Evolutionary conservation across 306 rosid genomes (phyloP).

Genomic region (Senna siamea): DNA sequence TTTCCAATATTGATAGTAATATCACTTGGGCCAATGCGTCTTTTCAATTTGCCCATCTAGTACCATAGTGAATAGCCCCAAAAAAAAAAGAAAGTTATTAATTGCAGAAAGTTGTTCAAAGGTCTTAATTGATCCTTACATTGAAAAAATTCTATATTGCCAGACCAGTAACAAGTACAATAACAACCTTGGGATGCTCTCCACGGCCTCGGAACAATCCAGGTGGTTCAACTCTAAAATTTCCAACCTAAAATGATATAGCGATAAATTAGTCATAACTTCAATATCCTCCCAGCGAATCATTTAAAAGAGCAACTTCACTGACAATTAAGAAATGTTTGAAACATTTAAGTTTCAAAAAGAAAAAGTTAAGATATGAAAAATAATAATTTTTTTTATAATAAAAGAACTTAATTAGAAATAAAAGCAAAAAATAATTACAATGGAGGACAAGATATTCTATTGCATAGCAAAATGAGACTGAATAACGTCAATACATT

Average conservation of each 20-base stretch:
- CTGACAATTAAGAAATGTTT: neutral
- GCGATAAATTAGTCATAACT: constrained; percentile 23
- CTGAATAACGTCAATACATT: too few relatives aligned
- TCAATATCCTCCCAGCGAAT: constrained; percentile 6
- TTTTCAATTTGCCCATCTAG: constrained; percentile 92
- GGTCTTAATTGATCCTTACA: constrained; percentile 32
- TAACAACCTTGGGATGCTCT: constrained; percentile 95
- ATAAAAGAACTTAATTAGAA: neutral
- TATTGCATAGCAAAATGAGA: neutral
- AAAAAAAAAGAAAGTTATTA: constrained; percentile 31
- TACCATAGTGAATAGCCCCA: constrained; percentile 36
- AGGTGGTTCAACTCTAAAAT: constrained; percentile 98
- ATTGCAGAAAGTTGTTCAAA: constrained; percentile 17
- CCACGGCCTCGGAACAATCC: constrained; percentile 99
- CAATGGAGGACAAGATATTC: neutral
- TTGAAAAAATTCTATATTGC: constrained; percentile 43
- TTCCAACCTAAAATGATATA: constrained; percentile 75
- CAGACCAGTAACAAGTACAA: constrained; percentile 44
- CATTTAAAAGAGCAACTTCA: constrained; percentile 10
- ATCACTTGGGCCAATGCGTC: constrained; percentile 78
- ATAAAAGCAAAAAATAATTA: neutral
- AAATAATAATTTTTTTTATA: neutral
- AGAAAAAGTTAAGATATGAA: neutral
- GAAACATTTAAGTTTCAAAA: neutral
- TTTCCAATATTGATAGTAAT: constrained; percentile 84